Base-by-base conservation (phyloP, 2,329 filamentous ascomycete genomes). In the Stemphylium beticola region DNA sequence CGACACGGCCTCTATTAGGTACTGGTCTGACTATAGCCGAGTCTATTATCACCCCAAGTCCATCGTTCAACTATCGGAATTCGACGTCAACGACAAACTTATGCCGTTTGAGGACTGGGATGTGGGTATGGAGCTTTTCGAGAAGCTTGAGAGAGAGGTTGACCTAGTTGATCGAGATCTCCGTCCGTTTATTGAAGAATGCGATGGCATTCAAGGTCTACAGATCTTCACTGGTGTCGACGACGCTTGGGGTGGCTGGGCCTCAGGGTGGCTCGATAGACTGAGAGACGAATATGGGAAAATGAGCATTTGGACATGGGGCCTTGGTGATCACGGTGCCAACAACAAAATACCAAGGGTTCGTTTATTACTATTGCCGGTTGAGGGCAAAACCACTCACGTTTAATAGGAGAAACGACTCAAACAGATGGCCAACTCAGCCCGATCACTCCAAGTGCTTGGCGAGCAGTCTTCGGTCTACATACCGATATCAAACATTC, bases 1-100 rank as follows among this genome's bases (percentile, higher is more conserved):
- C 17, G 88, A 83, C 1, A 81, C 86, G 1, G 84, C 87, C 6
- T 84, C 85, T 10, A 90, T 98, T n/a, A 86, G 92, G 49, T 98
- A 95, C 78, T 99, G 95, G 93, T 96, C 92, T 29, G 95, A 99
- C 75, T 98, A 92, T 76, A 96, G 91, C 64, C 86, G 92, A 22
- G 85, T 95, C n/a, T 99, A 87, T 76, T 97, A 90, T 72, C 93
- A 98, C 72, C 95, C 95, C 8, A 86, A 85, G 49, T 96, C 92
- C 11, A 85, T 96, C 49, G 82, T 96, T 9, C 93, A 96, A 71
- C 81, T 98, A 20, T 73, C 69, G 2, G 92, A 97, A 68, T 96
- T 91, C 69, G 91, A 96, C 72, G 80, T 96, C 32, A 87, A 90
- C 71, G 93, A 92, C 3, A 82, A 85, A 39, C 80, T 93, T 24